These are phyloP conservation scores for Gryganskiella cystojenkinii DNA, from an alignment of 192 early-diverging fungal genomes.

Conservation along the genomic window DNA sequence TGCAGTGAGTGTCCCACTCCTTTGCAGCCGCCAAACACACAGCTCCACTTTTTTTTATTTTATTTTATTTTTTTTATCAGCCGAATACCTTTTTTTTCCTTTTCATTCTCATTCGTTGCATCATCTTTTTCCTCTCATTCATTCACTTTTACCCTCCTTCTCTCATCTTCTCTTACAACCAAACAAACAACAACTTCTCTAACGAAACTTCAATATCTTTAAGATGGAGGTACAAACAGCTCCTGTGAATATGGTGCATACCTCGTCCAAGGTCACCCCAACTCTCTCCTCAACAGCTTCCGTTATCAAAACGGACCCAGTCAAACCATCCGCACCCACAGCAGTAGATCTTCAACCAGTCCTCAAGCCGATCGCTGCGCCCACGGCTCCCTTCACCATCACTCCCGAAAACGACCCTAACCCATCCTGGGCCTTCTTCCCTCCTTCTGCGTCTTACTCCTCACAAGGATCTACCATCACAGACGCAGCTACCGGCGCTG, in stretches of 20 bases:
- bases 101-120: background rate
- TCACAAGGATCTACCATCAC: slow-evolving; percentile 9
- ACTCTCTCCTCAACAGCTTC: background rate
- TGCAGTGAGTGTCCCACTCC: no score
- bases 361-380: background rate
- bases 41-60: background rate
- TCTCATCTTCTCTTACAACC: background rate
- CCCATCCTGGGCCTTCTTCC: slow-evolving; percentile 46
- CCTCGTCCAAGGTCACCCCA: background rate
- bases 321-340: background rate
- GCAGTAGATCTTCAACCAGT: background rate
- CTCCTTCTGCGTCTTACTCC: slow-evolving; percentile 33
- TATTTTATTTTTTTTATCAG: background rate
- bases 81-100: background rate
- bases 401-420: slow-evolving; percentile 26
- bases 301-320: background rate
- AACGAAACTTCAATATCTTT: no score
- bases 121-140: background rate
- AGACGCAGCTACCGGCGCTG: background rate
- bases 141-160: background rate
- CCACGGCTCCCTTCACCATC: background rate
- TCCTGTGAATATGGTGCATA: slow-evolving; percentile 10
- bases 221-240: slow-evolving; percentile 39
- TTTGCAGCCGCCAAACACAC: no score
- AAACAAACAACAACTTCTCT: background rate